Base-by-base conservation (phyloP, 2,329 filamentous ascomycete genomes). In the Colletotrichum horii region DNA sequence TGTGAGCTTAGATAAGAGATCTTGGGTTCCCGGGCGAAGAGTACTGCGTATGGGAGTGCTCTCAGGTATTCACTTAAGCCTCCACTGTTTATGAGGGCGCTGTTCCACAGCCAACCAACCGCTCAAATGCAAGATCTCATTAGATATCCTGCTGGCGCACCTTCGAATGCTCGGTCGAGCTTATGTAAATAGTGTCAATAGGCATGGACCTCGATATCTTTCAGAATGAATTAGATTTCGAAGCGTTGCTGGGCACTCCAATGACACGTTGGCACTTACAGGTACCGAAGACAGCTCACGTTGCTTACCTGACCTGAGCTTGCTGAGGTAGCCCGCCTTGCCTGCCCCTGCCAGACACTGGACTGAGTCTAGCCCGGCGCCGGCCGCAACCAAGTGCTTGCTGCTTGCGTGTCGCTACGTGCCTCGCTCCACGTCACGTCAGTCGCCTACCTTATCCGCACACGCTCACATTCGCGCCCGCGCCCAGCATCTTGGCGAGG, bases 341-440 rank as follows among this genome's bases (percentile, higher is more conserved):
- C 38, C 38, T 48, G 43, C 43, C 43, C 43, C 43, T 52, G 43
- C n/a, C 43, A 52, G n/a, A 52, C 43, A 52, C 24, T 52, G 43
- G 43, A 52, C 43, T 22, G 43, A 52, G 43, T 52, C 43, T 32
- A 56, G 56, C 38, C 73, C 43, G 56, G 34, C 70, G 48, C 64
- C 62, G 70, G 64, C 64, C 64, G 73, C 64, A 61, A 38, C 69
- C 56, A 73, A 60, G 69, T 75, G 73, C 43, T 43, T 34, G 62
- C 30, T 28, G 60, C 30, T 76, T 75, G 52, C 74, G 71, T 76
- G 48, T 73, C 68, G 32, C 61, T 38, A 52, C n/a, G 43, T 14
- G 2, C 38, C 36, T 56, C 36, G 67, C 72, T 76, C 66, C 66
- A 34, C 61, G 74, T 66, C 74, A 70, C 65, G 74, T 74, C 74